phyloP scores from a whole-genome alignment of 2,329 filamentous ascomycete species.

The Sporothrix protearum region DNA sequence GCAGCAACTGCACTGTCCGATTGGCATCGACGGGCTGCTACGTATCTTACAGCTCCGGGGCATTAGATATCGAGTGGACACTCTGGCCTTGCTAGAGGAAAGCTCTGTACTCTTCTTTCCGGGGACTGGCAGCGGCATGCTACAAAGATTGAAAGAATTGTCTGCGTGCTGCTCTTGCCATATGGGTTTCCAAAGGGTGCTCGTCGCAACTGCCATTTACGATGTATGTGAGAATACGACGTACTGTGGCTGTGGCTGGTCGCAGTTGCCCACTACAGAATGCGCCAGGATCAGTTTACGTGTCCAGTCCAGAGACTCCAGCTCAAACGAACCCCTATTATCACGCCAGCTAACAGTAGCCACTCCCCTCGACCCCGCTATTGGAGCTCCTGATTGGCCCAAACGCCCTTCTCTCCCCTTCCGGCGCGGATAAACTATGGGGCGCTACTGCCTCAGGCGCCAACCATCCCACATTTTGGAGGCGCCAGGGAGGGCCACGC shows the following conservation, averaged over 20 bases:
- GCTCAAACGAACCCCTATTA: conserved; percentile 21
- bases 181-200: neutral
- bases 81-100: neutral
- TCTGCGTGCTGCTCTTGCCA: neutral
- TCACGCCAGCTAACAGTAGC: neutral
- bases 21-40: neutral
- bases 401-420: neutral
- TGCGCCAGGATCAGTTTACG: conserved; percentile 4
- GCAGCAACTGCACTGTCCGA: neutral
- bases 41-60: neutral
- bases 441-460: conserved; percentile 23
- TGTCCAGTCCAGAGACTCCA: conserved; percentile 19
- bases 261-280: neutral
- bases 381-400: conserved; percentile 22
- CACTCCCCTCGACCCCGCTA: conserved; percentile 17
- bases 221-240: conserved; percentile 4
- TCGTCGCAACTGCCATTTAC: neutral
- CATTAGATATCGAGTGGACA: neutral
- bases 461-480: conserved; percentile 26
- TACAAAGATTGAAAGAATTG: neutral
- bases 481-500: conserved; percentile 24
- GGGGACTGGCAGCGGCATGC: neutral
- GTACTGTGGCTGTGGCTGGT: neutral
- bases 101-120: neutral
- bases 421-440: conserved; percentile 26